A percentile compares a stretch with the other conserved stretches of the same genome.
These are phyloP conservation scores for Allantophomopsis cytisporea DNA, from an alignment of 2,329 filamentous ascomycete genomes.

Conservation along the genomic window DNA sequence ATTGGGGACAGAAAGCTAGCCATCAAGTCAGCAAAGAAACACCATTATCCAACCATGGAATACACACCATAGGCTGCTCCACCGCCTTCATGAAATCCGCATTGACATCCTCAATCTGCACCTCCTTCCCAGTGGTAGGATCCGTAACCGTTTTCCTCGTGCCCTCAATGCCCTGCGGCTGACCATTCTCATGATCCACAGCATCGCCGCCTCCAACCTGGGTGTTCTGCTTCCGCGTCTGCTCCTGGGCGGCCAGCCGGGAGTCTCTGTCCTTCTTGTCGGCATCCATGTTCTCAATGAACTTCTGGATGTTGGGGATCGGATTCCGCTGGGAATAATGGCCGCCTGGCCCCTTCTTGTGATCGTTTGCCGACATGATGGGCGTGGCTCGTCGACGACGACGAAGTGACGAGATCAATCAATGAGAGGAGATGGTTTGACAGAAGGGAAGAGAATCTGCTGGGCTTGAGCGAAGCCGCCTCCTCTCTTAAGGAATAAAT, in stretches of 20 bases:
- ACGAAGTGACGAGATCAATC: too few species aligned
- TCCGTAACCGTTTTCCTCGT: conserved; percentile 59
- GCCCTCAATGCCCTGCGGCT: conserved; percentile 20
- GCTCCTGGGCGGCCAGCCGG: conserved; percentile 47
- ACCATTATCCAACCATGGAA: too few species aligned
- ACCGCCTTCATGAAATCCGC: conserved; percentile 55
- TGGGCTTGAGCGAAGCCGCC: too few species aligned
- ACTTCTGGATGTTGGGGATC: conserved; percentile 77
- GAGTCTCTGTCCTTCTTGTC: conserved; percentile 68
- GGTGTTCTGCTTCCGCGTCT: conserved; percentile 21
- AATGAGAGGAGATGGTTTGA: too few species aligned
- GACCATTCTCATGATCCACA: conserved; percentile 26
- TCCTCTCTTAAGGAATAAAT: too few species aligned
- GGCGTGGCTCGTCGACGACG: too few species aligned
- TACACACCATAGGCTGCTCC: conserved; percentile 53
- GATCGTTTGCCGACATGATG: conserved; percentile 9
- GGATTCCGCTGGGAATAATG: conserved; percentile 77
- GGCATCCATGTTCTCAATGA: conserved; percentile 63
- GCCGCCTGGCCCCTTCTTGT: conserved; percentile 31
- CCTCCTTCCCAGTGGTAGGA: conserved; percentile 74
- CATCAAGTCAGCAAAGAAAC: not conserved
- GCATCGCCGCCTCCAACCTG: conserved; percentile 20
- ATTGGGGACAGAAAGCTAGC: conserved; percentile 71
- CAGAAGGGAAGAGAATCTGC: conserved; percentile 9
- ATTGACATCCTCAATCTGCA: conserved; percentile 74